Conservation (phyloP, 176 grass and related monocot species). For the Triticum timopheevii region DNA sequence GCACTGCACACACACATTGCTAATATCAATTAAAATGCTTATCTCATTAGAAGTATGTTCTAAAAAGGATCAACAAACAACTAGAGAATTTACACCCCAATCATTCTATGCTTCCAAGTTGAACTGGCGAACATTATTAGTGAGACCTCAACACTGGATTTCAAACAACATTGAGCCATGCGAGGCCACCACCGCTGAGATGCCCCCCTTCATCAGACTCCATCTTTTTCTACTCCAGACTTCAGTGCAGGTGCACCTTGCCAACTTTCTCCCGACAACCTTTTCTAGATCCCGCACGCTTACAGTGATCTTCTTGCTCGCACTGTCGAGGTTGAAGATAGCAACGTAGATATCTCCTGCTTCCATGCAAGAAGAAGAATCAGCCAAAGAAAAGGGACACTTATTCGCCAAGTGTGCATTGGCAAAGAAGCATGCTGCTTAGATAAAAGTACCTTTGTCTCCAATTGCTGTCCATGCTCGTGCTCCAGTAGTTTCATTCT, state of each 20-base stretch:
- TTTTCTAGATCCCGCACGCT: conserved; percentile 51
- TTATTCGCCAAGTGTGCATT: neutral
- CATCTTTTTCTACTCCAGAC: conserved; percentile 48
- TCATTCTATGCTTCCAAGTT: neutral
- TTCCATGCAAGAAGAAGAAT: neutral
- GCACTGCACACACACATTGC: neutral
- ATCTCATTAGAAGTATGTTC: neutral
- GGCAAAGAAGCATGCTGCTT: neutral
- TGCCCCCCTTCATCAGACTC: conserved; percentile 15
- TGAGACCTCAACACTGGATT: conserved; percentile 43
- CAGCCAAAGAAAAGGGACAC: neutral
- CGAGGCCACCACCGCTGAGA: conserved; percentile 49
- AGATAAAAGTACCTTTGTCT: conserved; percentile 51
- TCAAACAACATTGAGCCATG: conserved; percentile 73
- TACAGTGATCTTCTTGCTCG: conserved; percentile 32
- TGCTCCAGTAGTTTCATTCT: conserved; percentile 29
- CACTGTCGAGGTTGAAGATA: conserved; percentile 75
- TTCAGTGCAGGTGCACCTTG: conserved; percentile 52
- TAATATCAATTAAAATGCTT: neutral
- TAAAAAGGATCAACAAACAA: neutral
- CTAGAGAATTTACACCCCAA: neutral
- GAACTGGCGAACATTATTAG: neutral
- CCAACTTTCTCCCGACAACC: conserved; percentile 33
- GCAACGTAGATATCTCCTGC: conserved; percentile 78
- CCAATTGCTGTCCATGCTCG: conserved; percentile 76